These are phyloP conservation scores for Tetradesmus obliquus DNA, from an alignment of 139 green algal genomes.

Conservation along the genomic window DNA sequence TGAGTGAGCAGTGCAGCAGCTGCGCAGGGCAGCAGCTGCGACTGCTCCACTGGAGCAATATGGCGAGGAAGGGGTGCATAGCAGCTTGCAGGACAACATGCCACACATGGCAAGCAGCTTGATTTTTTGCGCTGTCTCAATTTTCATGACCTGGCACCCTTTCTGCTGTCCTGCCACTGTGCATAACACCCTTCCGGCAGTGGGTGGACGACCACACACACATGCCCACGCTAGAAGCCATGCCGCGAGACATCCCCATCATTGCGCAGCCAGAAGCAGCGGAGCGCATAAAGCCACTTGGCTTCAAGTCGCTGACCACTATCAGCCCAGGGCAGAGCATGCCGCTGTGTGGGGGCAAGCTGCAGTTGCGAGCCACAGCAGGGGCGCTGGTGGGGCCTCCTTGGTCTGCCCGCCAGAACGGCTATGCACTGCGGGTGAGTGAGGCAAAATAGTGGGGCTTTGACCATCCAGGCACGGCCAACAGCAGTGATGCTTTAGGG, in stretches of 20 bases:
- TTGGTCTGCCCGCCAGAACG: conserved; percentile 84
- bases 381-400: conserved; percentile 86
- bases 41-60: too few relatives aligned
- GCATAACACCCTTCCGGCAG: background rate
- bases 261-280: conserved; percentile 76
- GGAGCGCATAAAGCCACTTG: conserved; percentile 63
- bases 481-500: background rate
- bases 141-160: too few relatives aligned
- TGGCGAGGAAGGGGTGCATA: too few relatives aligned
- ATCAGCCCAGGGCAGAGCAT: conserved; percentile 69
- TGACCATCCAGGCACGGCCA: too few relatives aligned
- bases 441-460: too few relatives aligned
- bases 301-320: conserved; percentile 73
- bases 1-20: conserved; percentile 19
- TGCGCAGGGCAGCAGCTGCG: background rate
- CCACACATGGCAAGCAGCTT: too few relatives aligned
- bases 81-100: too few relatives aligned
- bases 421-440: conserved; percentile 63
- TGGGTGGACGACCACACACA: conserved; percentile 85
- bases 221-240: conserved; percentile 72
- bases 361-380: conserved; percentile 70
- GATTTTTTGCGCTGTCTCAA: too few relatives aligned
- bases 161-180: background rate
- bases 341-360: conserved; percentile 58
- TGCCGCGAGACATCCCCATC: conserved; percentile 74